Conservation (phyloP, 345 rosid species). For the Physaria fendleri region DNA sequence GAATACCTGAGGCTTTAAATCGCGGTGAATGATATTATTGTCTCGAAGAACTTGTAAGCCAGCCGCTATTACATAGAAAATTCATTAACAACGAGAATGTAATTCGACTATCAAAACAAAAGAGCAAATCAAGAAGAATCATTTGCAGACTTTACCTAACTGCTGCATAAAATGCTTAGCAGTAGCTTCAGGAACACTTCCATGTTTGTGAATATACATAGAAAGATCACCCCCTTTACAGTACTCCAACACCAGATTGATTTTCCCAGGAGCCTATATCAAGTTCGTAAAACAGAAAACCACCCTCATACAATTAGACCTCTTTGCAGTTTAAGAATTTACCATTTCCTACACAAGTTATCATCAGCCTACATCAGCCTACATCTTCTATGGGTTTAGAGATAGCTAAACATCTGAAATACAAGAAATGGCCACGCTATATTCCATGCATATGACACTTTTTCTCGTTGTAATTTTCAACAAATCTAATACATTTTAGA, state of each 20-base stretch:
- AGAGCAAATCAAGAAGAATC: not conserved
- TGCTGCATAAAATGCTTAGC: slow-evolving; percentile 97
- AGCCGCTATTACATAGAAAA: slow-evolving; percentile 46
- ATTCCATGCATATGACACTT: not conserved
- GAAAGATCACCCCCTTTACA: slow-evolving; percentile 96
- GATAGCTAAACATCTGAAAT: not conserved
- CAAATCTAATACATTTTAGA: slow-evolving; percentile 1
- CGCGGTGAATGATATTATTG: slow-evolving; percentile 94
- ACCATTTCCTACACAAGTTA: not conserved
- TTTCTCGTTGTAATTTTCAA: not conserved
- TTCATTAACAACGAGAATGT: not conserved
- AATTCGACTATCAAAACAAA: slow-evolving; percentile 8
- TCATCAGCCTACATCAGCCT: not conserved
- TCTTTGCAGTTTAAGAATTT: not conserved
- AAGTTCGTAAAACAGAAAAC: not conserved
- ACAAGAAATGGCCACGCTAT: not conserved
- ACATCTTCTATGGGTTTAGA: not conserved
- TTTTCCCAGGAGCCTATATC: slow-evolving; percentile 71
- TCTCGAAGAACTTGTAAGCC: slow-evolving; percentile 89
- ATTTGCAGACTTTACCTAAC: slow-evolving; percentile 45
- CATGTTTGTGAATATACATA: slow-evolving; percentile 70
- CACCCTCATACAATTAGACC: not conserved
- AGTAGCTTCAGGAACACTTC: slow-evolving; percentile 61
- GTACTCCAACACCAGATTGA: slow-evolving; percentile 78
- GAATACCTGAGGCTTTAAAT: slow-evolving; percentile 95